Base-by-base conservation (phyloP, 805 yeast species). In the Spathaspora passalidarum region DNA sequence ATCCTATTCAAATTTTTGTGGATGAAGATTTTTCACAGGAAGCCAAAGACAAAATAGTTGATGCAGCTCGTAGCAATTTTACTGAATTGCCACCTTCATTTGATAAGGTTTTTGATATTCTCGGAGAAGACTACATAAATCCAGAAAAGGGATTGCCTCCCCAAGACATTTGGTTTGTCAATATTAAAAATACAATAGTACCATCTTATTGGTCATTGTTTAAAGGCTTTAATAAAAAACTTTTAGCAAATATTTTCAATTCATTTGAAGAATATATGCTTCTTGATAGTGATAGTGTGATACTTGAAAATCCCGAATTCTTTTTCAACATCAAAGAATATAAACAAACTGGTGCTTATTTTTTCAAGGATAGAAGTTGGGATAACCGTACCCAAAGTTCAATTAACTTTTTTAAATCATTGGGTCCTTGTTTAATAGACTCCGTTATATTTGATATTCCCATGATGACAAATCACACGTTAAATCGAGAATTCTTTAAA, bases 211-310 rank as follows among this genome's bases (percentile, higher is more conserved):
- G 51, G 26, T 46, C 39, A 13, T 59, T 56, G 39, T 63, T 65
- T 38, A 47, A 44, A 11, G 49, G 49, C n/a, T 63, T 57, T 46
- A 55, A 59, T 20, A 61, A 63, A 43, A 83, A 82, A 57, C 70
- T 83, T 57, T 54, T 81, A 23, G 84, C 87, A 1, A 66, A 76
- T 19, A 49, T 80, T 34, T 82, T 83, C 61, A 81, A 75, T 48
- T 73, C 83, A 1, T 80, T 76, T 55, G 80, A 76, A 50, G 83
- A 80, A 45, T 72, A 70, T 62, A 67, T 80, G 32, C 59, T 80
- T 50, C 54, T 80, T 48, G 84, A 80, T 59, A 78, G 83, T 4
- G 84, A 79, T 57, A 61, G 76, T 0, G 69, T 75, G 6, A 53
- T 73, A 42, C 53, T 67, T 10, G 59, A 62, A 46, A 50, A 47